Base-by-base conservation (phyloP, 2,329 filamentous ascomycete genomes). In the Penicillium decumbens region DNA sequence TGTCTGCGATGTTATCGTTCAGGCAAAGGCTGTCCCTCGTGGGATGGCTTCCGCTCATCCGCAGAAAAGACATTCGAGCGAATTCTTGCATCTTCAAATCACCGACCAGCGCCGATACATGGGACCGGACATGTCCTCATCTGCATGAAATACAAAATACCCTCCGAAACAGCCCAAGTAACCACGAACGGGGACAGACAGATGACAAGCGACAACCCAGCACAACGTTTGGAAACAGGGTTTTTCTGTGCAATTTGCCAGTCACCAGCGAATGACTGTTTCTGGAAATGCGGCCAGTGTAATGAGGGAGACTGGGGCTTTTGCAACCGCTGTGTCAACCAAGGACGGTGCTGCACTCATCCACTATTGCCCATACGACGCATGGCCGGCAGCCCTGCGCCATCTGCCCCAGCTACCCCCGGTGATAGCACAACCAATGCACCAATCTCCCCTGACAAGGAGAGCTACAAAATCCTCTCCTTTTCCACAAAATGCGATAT, bases 271-370 rank as follows among this genome's bases (percentile, higher is more conserved):
- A 91, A 95, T 61, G 80, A 85, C 44, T 93, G 89, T 69, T 95
- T 88, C 70, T 97, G 91, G 92, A 84, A 88, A 54, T 97, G 92
- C 67, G 82, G 87, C 51, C 68, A 79, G 24, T 97, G 92, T 72
- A 95, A 95, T 61, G 84, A 93, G 54, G 92, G 89, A 4, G 91
- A 95, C 64, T 97, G 91, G 91, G 92, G 92, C 0, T 96, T 89
- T 66, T 97, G 92, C 71, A 89, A 91, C 60, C 74, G 79, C 52
- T 97, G 92, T 58, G 89, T 95, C 27, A 91, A 92, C 51, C 83
- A 85, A 66, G 90, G 89, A 13, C 79, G 79, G 51, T 87, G 84
- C 51, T 97, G 92, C 70, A 87, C 84, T 0, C 92, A 97, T 64
- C 78, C 87, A 6, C 76, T 97, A 0, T 75, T 95, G 0, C 89